These are phyloP conservation scores for Podosphaera xanthii DNA, from an alignment of 2,329 filamentous ascomycete species.

Conservation along the genomic window DNA sequence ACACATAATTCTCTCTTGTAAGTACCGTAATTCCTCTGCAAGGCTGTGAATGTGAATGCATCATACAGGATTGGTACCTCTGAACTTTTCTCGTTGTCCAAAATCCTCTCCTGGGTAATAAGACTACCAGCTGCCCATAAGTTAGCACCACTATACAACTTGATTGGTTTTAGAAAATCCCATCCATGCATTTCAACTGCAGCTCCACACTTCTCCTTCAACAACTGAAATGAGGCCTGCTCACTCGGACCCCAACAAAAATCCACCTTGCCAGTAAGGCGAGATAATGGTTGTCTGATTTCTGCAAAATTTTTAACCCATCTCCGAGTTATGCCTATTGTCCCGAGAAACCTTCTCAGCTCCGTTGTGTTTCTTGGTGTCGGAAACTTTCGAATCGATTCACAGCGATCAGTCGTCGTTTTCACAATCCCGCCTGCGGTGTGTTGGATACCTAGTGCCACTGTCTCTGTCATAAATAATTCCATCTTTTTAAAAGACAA, in stretches of 20 bases:
- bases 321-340: background rate
- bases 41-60: background rate
- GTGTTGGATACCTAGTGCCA: background rate
- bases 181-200: background rate
- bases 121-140: background rate
- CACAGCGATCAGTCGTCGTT: background rate
- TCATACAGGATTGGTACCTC: background rate
- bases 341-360: background rate
- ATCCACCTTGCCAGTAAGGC: background rate
- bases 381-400: background rate
- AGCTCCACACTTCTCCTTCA: background rate
- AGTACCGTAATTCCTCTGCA: background rate
- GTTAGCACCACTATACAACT: background rate
- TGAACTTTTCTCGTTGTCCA: background rate
- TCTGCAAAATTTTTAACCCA: background rate
- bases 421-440: background rate
- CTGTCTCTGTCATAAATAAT: background rate
- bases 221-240: no score
- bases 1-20: background rate
- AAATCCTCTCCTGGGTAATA: background rate
- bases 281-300: background rate
- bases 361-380: background rate
- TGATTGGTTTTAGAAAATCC: background rate
- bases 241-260: background rate
- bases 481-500: background rate